Conservation (phyloP, 2,329 filamentous ascomycete species). For the Cladosporium oxysporum region DNA sequence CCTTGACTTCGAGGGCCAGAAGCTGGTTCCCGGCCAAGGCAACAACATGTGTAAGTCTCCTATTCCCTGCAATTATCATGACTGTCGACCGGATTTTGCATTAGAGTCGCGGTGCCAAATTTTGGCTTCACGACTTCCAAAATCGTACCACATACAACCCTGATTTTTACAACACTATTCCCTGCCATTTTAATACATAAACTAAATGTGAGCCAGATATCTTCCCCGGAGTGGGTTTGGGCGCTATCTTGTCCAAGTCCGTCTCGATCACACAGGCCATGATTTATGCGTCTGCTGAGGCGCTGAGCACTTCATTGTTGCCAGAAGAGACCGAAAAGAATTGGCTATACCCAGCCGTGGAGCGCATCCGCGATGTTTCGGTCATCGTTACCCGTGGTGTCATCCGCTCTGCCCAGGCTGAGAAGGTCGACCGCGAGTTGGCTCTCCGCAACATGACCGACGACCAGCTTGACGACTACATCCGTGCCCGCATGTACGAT, state of each 20-base stretch:
- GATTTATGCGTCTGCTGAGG: constrained; percentile 91
- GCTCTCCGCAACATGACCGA: constrained; percentile 68
- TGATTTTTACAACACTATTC: not conserved
- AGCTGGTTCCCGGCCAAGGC: constrained; percentile 59
- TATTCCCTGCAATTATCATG: not conserved
- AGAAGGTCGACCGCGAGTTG: constrained; percentile 59
- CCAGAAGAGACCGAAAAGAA: constrained; percentile 78
- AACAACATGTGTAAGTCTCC: constrained; percentile 59
- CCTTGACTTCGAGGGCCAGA: constrained; percentile 51
- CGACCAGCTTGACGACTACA: constrained; percentile 69
- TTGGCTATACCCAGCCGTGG: constrained; percentile 87
- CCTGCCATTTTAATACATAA: not conserved
- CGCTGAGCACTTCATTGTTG: constrained; percentile 75
- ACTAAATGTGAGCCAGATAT: constrained; percentile 48
- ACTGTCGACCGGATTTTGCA: not conserved
- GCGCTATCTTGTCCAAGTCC: constrained; percentile 87
- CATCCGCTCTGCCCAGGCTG: constrained; percentile 85
- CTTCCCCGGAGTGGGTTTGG: constrained; percentile 93
- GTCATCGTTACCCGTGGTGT: constrained; percentile 85
- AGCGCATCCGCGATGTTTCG: constrained; percentile 87
- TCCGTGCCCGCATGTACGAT: constrained; percentile 53
- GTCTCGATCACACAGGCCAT: constrained; percentile 87
- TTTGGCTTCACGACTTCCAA: not conserved
- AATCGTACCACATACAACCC: not conserved
- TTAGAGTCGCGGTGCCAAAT: not conserved